These are phyloP conservation scores for Lepidium sativum DNA, from an alignment of 345 rosid species.

Conservation along the genomic window DNA sequence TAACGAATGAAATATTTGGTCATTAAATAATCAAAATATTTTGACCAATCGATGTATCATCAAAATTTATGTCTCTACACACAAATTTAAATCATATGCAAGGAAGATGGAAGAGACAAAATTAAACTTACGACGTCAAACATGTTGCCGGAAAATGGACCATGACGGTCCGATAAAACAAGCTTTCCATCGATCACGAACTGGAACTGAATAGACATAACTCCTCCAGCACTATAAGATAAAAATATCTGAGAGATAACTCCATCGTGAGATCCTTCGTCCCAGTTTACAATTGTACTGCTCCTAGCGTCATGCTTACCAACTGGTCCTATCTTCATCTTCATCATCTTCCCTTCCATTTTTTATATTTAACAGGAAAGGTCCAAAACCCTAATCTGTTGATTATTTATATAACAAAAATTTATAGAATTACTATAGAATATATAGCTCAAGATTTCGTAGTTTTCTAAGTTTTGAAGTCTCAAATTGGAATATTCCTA, in stretches of 20 bases:
- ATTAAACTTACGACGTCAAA: conserved; percentile 23
- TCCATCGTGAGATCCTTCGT: conserved; percentile 19
- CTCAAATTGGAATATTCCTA: conserved; percentile 16
- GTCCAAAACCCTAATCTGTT: neutral
- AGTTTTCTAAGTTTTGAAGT: conserved; percentile 1
- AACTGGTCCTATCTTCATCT: conserved; percentile 24
- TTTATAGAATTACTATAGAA: neutral
- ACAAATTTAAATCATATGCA: too few species aligned
- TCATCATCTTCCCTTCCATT: conserved; percentile 21
- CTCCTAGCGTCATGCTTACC: conserved; percentile 30
- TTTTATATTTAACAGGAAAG: neutral
- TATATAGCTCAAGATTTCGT: neutral
- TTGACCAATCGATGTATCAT: too few species aligned
- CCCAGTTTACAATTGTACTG: conserved; percentile 17
- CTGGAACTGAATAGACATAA: conserved; percentile 26
- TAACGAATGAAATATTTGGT: too few species aligned
- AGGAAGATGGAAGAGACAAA: neutral
- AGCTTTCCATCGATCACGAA: conserved; percentile 9
- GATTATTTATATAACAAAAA: neutral
- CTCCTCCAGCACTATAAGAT: conserved; percentile 2
- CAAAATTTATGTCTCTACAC: too few species aligned
- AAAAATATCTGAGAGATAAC: conserved; percentile 21
- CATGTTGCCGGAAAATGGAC: conserved; percentile 21
- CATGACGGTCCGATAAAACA: conserved; percentile 18
- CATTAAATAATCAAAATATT: too few species aligned